Conservation (phyloP, 805 yeast genomes). For the Myxozyma udenii region DNA sequence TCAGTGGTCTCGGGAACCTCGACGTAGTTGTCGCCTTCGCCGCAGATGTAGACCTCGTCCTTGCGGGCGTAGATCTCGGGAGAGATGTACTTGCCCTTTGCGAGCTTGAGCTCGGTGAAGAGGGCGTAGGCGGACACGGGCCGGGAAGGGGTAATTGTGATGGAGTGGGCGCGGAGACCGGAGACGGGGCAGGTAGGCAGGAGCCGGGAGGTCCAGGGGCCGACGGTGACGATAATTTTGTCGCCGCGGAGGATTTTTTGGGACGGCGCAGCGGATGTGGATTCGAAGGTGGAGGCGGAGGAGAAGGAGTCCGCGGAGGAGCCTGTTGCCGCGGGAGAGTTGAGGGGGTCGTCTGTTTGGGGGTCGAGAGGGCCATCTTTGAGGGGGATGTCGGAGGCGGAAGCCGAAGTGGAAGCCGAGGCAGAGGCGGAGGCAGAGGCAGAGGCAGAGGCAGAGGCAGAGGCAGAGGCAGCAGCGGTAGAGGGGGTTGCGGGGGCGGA, state of each 20-base stretch:
- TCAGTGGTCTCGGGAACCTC: conserved; percentile 92
- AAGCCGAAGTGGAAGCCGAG: conserved; percentile 4
- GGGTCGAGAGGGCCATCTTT: too few species aligned
- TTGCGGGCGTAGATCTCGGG: conserved; percentile 95
- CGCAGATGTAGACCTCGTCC: conserved; percentile 95
- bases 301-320: conserved; percentile 4
- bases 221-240: conserved; percentile 79
- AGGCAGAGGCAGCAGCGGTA: conserved; percentile 36
- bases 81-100: conserved; percentile 64
- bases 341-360: too few species aligned
- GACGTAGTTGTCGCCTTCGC: conserved; percentile 90
- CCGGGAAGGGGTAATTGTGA: conserved; percentile 77
- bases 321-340: too few species aligned
- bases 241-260: conserved; percentile 55
- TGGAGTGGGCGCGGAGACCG: conserved; percentile 92
- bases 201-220: conserved; percentile 95
- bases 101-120: conserved; percentile 83
- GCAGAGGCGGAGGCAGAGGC: conserved; percentile 1
- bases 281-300: neutral
- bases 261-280: neutral
- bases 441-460: conserved; percentile 26
- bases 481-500: conserved; percentile 38
- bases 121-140: conserved; percentile 91
- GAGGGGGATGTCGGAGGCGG: too few species aligned
- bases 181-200: conserved; percentile 91